Conservation (phyloP, 108 stramenopile species). For the Cyclotella kingstonii region DNA sequence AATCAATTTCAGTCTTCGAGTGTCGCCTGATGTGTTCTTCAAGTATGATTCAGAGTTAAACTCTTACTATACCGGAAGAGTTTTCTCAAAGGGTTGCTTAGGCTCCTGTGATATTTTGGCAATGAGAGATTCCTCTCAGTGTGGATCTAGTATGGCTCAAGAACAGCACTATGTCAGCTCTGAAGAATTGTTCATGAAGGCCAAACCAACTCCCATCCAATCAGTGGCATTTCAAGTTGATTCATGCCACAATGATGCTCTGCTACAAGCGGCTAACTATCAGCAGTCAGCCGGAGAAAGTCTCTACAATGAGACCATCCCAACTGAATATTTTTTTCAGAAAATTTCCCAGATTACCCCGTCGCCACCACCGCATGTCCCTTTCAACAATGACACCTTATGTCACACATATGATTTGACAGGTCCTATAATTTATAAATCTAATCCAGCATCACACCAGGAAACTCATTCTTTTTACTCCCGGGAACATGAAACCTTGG, state of each 20-base stretch:
- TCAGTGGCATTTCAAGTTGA: constrained; percentile 4
- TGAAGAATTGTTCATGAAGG: too few species aligned
- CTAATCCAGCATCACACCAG: constrained; percentile 1
- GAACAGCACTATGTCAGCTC: too few species aligned
- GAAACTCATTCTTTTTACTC: neutral
- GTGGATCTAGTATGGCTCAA: too few species aligned
- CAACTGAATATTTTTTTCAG: constrained; percentile 1
- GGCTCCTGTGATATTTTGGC: too few species aligned
- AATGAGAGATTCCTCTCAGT: too few species aligned
- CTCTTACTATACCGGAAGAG: constrained; percentile 58
- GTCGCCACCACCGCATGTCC: constrained; percentile 26
- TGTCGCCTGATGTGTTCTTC: constrained; percentile 78
- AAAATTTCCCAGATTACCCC: constrained; percentile 26
- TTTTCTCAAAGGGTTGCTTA: too few species aligned
- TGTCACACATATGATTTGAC: constrained; percentile 1
- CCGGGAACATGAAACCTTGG: neutral
- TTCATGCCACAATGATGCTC: neutral
- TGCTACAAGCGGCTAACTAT: neutral
- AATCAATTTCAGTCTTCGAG: constrained; percentile 94
- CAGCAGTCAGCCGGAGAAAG: neutral
- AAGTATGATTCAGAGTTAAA: constrained; percentile 82
- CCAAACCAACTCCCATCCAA: too few species aligned
- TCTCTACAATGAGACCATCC: neutral
- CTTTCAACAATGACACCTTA: neutral
- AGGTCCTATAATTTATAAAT: constrained; percentile 1